These are phyloP conservation scores for Ogataea siamensis DNA, from an alignment of 805 yeast species.

Conservation along the genomic window DNA sequence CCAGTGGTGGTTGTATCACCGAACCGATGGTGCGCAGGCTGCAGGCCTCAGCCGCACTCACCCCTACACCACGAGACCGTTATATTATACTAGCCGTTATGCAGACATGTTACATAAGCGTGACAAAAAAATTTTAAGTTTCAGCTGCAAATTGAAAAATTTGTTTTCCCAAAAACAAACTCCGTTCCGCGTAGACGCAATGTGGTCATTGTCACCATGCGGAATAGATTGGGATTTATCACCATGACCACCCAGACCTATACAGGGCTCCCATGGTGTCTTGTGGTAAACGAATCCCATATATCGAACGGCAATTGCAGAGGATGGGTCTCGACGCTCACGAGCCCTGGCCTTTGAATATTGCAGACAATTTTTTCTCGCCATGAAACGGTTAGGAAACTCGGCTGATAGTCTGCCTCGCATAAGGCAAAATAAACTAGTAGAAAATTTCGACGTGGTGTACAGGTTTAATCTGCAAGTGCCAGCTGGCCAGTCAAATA, in stretches of 20 bases:
- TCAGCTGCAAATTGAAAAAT: background rate
- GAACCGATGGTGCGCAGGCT: too few species aligned
- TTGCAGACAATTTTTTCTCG: constrained; percentile 7
- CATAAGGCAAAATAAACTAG: background rate
- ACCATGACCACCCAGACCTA: constrained; percentile 8
- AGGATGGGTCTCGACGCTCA: constrained; percentile 12
- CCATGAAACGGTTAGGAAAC: background rate
- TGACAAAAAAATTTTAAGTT: background rate
- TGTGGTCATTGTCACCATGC: constrained; percentile 3
- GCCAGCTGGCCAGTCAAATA: constrained; percentile 11
- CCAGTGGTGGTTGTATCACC: too few species aligned
- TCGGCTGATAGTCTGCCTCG: background rate
- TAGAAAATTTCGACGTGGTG: constrained; percentile 4
- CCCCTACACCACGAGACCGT: background rate
- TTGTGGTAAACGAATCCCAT: constrained; percentile 58
- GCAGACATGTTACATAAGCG: background rate
- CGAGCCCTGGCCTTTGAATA: constrained; percentile 18
- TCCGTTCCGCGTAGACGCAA: constrained; percentile 1
- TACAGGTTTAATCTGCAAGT: constrained; percentile 6
- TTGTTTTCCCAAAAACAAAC: background rate
- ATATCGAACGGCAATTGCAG: constrained; percentile 31
- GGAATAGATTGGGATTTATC: constrained; percentile 17
- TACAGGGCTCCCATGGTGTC: constrained; percentile 29
- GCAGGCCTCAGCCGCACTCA: background rate
- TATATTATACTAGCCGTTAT: background rate